These are phyloP conservation scores for Phoma sp. DNA, from an alignment of 2,329 filamentous ascomycete species.

Conservation along the genomic window DNA sequence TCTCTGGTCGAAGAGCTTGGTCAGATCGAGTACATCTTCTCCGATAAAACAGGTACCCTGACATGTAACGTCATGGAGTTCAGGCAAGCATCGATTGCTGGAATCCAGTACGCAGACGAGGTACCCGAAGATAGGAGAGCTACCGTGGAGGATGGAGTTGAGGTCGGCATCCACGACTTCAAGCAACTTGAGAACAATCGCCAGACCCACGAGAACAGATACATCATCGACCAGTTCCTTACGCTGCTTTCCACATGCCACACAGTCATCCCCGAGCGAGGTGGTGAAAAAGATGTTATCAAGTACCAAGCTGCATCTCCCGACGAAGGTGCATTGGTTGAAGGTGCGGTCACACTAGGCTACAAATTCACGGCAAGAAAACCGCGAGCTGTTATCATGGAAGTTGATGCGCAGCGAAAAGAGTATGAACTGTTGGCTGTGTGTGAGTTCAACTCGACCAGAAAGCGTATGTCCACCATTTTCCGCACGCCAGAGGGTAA, in stretches of 20 bases:
- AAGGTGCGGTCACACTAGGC: slow-evolving; percentile 84
- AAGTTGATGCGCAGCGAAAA: slow-evolving; percentile 70
- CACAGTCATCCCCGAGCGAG: slow-evolving; percentile 93
- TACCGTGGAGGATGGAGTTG: slow-evolving; percentile 76
- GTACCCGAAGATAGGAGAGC: slow-evolving; percentile 89
- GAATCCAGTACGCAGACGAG: slow-evolving; percentile 91
- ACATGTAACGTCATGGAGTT: slow-evolving; percentile 99
- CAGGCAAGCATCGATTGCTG: slow-evolving; percentile 90
- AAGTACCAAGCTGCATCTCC: slow-evolving; percentile 98
- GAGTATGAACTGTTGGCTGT: slow-evolving; percentile 94
- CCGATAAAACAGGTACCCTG: slow-evolving; percentile 94
- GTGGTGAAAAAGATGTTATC: slow-evolving; percentile 81
- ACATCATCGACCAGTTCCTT: slow-evolving; percentile 83
- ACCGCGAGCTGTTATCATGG: slow-evolving; percentile 85
- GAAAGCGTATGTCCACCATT: slow-evolving; percentile 97
- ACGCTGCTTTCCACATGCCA: slow-evolving; percentile 89
- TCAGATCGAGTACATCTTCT: slow-evolving; percentile 99
- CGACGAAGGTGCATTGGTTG: slow-evolving; percentile 94
- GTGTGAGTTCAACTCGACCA: slow-evolving; percentile 98
- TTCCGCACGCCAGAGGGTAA: slow-evolving; percentile 97
- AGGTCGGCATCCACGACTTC: slow-evolving; percentile 85
- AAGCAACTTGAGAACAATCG: slow-evolving; percentile 76
- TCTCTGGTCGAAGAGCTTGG: slow-evolving; percentile 96
- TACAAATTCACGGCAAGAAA: slow-evolving; percentile 92
- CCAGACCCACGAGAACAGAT: slow-evolving; percentile 63